Percentiles rank a stretch among this genome's conserved stretches.
Evolutionary conservation across 2,329 filamentous ascomycete species (phyloP).

Genomic region (Alternaria alternata): DNA sequence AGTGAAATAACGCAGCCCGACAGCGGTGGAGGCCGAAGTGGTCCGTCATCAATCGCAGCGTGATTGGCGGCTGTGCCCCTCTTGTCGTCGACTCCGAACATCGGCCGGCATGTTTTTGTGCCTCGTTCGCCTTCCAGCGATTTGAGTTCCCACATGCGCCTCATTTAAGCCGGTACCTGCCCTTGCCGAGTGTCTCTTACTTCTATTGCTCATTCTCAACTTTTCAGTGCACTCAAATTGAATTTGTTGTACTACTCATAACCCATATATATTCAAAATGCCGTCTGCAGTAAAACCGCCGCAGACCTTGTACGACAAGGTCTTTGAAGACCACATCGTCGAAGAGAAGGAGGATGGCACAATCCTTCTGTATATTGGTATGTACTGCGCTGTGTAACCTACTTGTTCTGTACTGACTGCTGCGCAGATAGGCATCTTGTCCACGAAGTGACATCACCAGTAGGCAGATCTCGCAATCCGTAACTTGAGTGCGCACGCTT

Average conservation of each 20-base stretch:
- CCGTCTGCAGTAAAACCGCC: constrained; percentile 75
- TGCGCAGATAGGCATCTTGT: constrained; percentile 86
- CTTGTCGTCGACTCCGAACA: constrained; percentile 36
- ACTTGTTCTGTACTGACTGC: constrained; percentile 30
- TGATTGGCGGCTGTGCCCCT: constrained; percentile 36
- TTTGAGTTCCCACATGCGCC: constrained; percentile 35
- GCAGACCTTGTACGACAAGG: constrained; percentile 96
- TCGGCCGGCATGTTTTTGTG: constrained; percentile 40
- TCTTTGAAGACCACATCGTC: constrained; percentile 92
- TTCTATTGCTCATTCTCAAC: neutral
- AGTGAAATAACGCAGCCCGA: constrained; percentile 7
- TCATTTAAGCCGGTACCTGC: constrained; percentile 32
- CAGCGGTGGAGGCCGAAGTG: constrained; percentile 22
- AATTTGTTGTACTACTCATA: constrained; percentile 27
- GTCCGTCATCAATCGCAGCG: constrained; percentile 32
- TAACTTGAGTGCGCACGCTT: constrained; percentile 11
- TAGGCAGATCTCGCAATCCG: constrained; percentile 52
- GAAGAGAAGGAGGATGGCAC: constrained; percentile 96
- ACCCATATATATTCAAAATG: constrained; percentile 64
- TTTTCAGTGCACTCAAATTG: constrained; percentile 11
- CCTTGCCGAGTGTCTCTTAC: constrained; percentile 16
- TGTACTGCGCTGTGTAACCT: constrained; percentile 39
- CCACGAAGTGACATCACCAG: constrained; percentile 97
- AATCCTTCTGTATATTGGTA: constrained; percentile 90
- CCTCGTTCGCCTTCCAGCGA: constrained; percentile 34